Evolutionary conservation across 1,139 yeast genomes (phyloP).

Genomic region (Pichia norvegensis): DNA sequence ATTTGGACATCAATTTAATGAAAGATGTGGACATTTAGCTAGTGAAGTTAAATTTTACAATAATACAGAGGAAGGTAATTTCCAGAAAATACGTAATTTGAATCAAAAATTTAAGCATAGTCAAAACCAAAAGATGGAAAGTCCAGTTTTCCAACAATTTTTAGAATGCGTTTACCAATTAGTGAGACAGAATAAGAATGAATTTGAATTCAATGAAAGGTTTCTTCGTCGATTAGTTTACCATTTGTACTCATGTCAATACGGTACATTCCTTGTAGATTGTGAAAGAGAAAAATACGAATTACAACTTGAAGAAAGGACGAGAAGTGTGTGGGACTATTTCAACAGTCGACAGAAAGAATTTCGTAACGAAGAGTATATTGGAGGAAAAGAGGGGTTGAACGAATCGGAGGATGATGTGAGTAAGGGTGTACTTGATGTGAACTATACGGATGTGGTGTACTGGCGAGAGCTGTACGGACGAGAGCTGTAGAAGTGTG

Average conservation of each 20-base stretch:
- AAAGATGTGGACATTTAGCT: slow-evolving; percentile 67
- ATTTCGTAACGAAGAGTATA: slow-evolving; percentile 50
- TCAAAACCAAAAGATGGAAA: slow-evolving; percentile 46
- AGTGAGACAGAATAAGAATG: slow-evolving; percentile 56
- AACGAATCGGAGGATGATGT: neutral
- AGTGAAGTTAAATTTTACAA: slow-evolving; percentile 34
- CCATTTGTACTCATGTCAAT: slow-evolving; percentile 89
- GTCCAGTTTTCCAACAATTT: slow-evolving; percentile 92
- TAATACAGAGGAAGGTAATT: slow-evolving; percentile 24
- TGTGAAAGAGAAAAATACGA: slow-evolving; percentile 55
- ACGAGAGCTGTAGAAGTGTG: slow-evolving; percentile 26
- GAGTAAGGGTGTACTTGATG: slow-evolving; percentile 10
- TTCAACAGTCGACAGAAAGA: slow-evolving; percentile 70
- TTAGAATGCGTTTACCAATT: slow-evolving; percentile 83
- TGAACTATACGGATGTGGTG: slow-evolving; percentile 26
- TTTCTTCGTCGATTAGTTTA: slow-evolving; percentile 76
- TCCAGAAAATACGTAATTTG: slow-evolving; percentile 28
- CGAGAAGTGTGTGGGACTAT: slow-evolving; percentile 91
- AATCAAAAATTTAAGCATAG: slow-evolving; percentile 35
- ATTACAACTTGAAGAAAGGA: slow-evolving; percentile 36
- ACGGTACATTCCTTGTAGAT: slow-evolving; percentile 81
- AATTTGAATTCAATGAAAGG: slow-evolving; percentile 83
- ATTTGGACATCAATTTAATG: slow-evolving; percentile 86
- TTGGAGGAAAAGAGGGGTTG: neutral
- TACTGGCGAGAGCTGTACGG: slow-evolving; percentile 49